Evolutionary conservation across 2,329 filamentous ascomycete genomes (phyloP), one percentile per base, ranked within the genome.

Genomic region (Cucurbitaria berberidis): DNA sequence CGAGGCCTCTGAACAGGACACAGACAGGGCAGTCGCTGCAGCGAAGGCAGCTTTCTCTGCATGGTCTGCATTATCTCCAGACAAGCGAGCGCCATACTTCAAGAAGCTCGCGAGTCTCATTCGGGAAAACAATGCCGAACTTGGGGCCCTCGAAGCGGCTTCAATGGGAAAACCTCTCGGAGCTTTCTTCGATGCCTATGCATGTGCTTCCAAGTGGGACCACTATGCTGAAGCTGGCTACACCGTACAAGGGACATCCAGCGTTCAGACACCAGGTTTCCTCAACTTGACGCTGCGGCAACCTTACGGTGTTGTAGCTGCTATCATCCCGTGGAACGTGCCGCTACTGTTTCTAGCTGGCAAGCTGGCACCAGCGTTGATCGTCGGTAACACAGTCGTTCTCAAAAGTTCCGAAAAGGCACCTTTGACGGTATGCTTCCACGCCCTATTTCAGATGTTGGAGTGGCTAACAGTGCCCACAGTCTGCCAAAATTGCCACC

Each of bases 81-180:
- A 65, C 16, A 41, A 67, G 30, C 64, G 68, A 39, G 68, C 53
- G n/a, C 44, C 59, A 19, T 68, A 69, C 53, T 65, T 72, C 47
- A 72, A 67, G 54, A 89, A 88, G 77, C 90, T 92, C 64, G 89
- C 91, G 16, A 81, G 81, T 29, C 79, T 93, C 65, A 90, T 95
- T 69, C 82, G 88, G 44, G 87, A 92, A 76, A 88, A 91, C 78
- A 91, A 89, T 86, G 89, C 93, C 73, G 84, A 90, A 18, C 77
- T 95, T 59, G 90, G 89, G 9, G 89, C 89, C 9, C 90, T 88
- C 75, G 93, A 93, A 76, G 92, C 89, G 15, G 81, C 91, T 41
- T 90, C 93, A 76, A 90, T 93, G 80, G 90, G 90, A 71, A 93
- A 93, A 82, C 93, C 90, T 0, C 86, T 93, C 69, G 87, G 87